Base-by-base conservation (phyloP, 2,329 filamentous ascomycete genomes). In the Botrytis elliptica region DNA sequence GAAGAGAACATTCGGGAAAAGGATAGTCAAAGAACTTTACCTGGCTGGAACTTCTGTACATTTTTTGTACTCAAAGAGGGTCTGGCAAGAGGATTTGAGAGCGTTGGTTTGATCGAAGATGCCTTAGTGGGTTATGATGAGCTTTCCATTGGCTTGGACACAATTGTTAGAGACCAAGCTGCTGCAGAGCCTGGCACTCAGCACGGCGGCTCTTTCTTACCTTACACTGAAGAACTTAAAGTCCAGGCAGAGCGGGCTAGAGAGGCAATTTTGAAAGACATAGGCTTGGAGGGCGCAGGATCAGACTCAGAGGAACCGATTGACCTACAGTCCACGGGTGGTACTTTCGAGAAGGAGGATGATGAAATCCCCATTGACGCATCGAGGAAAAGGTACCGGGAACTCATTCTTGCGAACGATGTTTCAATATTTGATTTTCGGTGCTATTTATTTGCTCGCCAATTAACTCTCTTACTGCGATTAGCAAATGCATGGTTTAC, bases 51-150 rank as follows among this genome's bases (percentile, higher is more conserved):
- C 80, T 99, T 99, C 81, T 98, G 96, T 83, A 99, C 96, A 0
- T 99, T 99, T 81, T 99, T 99, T 81, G 95, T 99, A 25, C 86
- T 99, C 14, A 99, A 99, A 80, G 96, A 99, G 82, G 96, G 96
- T 0, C 85, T 99, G 52, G 95, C 96, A 1, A 89, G 93, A 77
- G 97, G 95, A 0, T 97, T 99, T 77, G 97, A 99, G 82, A 98
- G 93, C 80, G 95, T 98, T 4, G 97, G 97, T 0, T 85, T 99
- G 16, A 93, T 98, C 14, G 96, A 99, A 80, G 96, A 99, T 86
- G 95, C 96, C 4, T 84, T 99, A 57, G 93, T 96, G 7, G 94
- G 94, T 22, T 99, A 99, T 78, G 96, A 98, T 81, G 95, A 99
- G 84, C 89, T 99, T 16, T 93, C 93, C 60, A 90, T 95, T 69